Conservation (phyloP, 352 stramenopile genomes). For the Globisporangium irregulare region DNA sequence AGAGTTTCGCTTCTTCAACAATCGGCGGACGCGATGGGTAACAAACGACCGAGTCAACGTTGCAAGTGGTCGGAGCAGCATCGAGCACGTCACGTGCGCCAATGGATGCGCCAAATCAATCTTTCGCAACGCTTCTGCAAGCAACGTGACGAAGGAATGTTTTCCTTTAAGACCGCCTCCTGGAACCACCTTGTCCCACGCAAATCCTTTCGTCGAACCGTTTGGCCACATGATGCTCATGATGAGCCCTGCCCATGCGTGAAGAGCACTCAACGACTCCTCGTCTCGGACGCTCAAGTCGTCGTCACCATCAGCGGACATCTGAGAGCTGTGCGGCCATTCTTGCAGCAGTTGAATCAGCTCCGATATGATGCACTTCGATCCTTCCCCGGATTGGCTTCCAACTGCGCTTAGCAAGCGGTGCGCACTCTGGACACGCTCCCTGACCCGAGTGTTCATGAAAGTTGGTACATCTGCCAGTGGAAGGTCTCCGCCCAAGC, state of each 20-base stretch:
- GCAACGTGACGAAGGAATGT: constrained; percentile 71
- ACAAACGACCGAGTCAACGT: constrained; percentile 82
- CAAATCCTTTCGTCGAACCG: constrained; percentile 68
- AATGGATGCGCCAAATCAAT: constrained; percentile 76
- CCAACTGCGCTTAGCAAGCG: constrained; percentile 64
- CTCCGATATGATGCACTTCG: constrained; percentile 73
- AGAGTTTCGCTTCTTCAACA: constrained; percentile 59
- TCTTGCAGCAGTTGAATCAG: constrained; percentile 66
- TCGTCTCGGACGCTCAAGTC: constrained; percentile 62
- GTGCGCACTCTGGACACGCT: constrained; percentile 66
- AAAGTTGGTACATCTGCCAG: constrained; percentile 32
- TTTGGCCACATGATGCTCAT: constrained; percentile 88
- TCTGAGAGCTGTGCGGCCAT: constrained; percentile 38
- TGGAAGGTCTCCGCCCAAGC: constrained; percentile 33
- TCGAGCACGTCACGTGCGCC: constrained; percentile 68
- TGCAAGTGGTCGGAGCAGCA: constrained; percentile 77
- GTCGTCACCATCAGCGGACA: constrained; percentile 5
- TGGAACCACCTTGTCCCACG: constrained; percentile 78
- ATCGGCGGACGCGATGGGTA: constrained; percentile 58
- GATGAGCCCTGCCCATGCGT: constrained; percentile 81
- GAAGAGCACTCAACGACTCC: constrained; percentile 64
- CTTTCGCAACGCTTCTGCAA: constrained; percentile 76
- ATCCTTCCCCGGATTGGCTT: constrained; percentile 70
- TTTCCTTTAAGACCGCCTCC: constrained; percentile 65
- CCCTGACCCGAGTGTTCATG: constrained; percentile 40